Conservation (phyloP, 2,329 filamentous ascomycete species). For the Leptosphaerulina australis region DNA sequence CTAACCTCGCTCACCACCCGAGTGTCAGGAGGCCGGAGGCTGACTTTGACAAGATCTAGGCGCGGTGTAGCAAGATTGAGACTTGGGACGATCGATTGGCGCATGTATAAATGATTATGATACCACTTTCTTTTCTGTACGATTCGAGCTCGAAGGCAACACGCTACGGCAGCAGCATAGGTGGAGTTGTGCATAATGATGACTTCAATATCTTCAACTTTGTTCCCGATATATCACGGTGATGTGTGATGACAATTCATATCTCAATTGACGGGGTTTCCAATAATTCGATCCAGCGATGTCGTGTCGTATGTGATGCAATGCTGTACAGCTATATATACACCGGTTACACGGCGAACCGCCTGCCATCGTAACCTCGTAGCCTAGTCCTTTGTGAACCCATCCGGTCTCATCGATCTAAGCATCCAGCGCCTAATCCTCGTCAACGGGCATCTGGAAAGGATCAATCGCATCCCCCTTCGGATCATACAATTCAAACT, state of each 20-base stretch:
- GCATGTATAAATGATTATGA: conserved; percentile 33
- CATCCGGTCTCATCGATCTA: background rate
- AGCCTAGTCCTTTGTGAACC: background rate
- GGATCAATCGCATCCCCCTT: conserved; percentile 63
- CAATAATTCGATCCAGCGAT: background rate
- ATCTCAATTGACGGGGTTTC: background rate
- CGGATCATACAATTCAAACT: conserved; percentile 77
- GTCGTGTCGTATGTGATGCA: conserved; percentile 15
- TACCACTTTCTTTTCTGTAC: conserved; percentile 38
- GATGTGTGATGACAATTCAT: background rate
- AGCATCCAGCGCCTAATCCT: conserved; percentile 9
- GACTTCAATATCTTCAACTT: conserved; percentile 1
- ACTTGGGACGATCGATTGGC: background rate
- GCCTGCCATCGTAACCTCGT: background rate
- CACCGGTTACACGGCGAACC: conserved; percentile 21
- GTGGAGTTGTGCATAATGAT: conserved; percentile 16
- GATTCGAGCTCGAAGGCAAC: conserved; percentile 3
- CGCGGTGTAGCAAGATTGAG: background rate
- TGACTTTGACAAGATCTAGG: conserved; percentile 39
- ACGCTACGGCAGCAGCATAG: background rate
- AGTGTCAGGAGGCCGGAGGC: conserved; percentile 39
- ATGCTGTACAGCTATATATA: conserved; percentile 23
- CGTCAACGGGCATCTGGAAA: conserved; percentile 56
- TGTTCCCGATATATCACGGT: background rate
- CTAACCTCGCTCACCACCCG: conserved; percentile 63